Conservation (phyloP, 2,329 filamentous ascomycete genomes). For the Achaetomium macrosporum region DNA sequence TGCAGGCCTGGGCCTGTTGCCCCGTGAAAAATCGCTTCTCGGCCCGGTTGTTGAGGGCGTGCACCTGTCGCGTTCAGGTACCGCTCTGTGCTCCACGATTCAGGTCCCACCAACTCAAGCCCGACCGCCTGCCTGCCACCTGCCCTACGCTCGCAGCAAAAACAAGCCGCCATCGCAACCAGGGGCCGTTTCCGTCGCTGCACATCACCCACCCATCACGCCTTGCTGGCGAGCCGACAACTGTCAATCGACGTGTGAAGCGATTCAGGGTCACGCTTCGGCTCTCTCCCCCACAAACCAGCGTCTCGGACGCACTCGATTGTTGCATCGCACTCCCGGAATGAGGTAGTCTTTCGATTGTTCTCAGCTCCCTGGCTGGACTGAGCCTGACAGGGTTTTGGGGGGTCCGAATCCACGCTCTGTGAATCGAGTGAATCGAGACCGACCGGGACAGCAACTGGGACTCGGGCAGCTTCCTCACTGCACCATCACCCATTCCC, state of each 20-base stretch:
- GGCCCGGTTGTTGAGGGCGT: not conserved
- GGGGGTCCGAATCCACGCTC: conserved; percentile 10
- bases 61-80: conserved; percentile 13
- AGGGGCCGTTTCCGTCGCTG: too few relatives aligned
- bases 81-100: too few relatives aligned
- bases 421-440: not conserved
- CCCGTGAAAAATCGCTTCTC: conserved; percentile 20
- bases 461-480: not conserved
- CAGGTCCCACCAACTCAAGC: too few relatives aligned
- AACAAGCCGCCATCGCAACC: too few relatives aligned
- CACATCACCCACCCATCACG: conserved; percentile 4
- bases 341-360: conserved; percentile 53
- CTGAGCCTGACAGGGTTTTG: conserved; percentile 38
- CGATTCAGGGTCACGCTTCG: conserved; percentile 9
- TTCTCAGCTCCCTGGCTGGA: conserved; percentile 57
- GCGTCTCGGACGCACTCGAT: conserved; percentile 22
- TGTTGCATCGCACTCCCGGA: conserved; percentile 33
- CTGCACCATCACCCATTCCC: conserved; percentile 6
- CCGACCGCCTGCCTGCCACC: too few relatives aligned
- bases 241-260: conserved; percentile 4
- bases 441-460: not conserved
- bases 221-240: conserved; percentile 17
- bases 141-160: too few relatives aligned
- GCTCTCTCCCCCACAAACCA: conserved; percentile 1
- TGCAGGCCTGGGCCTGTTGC: conserved; percentile 16